These are phyloP conservation scores for Bothriochloa decipiens DNA, from an alignment of 176 grass and related monocot genomes.

Conservation along the genomic window DNA sequence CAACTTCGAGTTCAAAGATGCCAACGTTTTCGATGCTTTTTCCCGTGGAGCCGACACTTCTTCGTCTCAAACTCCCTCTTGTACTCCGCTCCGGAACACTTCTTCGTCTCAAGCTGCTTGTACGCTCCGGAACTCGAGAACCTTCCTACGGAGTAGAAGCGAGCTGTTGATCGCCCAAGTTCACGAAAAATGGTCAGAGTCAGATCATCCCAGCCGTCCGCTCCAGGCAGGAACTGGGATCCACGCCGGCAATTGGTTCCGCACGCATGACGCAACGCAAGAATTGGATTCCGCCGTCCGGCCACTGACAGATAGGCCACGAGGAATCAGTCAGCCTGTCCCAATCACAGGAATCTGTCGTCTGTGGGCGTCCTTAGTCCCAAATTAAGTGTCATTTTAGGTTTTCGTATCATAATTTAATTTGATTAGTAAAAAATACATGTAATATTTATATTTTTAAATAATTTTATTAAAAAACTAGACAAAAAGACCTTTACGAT, in stretches of 20 bases:
- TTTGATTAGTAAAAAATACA: too few species aligned
- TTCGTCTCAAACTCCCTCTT: background rate
- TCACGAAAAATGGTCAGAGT: background rate
- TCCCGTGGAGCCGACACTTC: background rate
- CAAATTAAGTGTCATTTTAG: too few species aligned
- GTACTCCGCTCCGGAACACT: too few species aligned
- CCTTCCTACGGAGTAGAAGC: background rate
- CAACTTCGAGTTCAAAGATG: background rate
- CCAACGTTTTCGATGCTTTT: background rate
- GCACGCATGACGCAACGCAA: slow-evolving; percentile 26
- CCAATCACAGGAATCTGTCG: slow-evolving; percentile 33
- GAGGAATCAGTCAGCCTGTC: slow-evolving; percentile 36
- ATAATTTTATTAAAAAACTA: too few species aligned
- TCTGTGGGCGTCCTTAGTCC: slow-evolving; percentile 17
- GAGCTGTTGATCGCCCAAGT: background rate
- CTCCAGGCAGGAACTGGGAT: slow-evolving; percentile 1
- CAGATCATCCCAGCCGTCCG: background rate
- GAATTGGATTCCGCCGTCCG: slow-evolving; percentile 27
- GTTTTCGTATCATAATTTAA: too few species aligned
- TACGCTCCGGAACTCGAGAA: background rate
- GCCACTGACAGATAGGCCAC: slow-evolving; percentile 37
- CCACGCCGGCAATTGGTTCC: slow-evolving; percentile 5
- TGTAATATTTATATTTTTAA: too few species aligned
- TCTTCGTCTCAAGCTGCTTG: too few species aligned
- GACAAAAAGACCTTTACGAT: too few species aligned